Evolutionary conservation across 2,329 filamentous ascomycete species (phyloP).

Genomic region (Colletotrichum tropicale): DNA sequence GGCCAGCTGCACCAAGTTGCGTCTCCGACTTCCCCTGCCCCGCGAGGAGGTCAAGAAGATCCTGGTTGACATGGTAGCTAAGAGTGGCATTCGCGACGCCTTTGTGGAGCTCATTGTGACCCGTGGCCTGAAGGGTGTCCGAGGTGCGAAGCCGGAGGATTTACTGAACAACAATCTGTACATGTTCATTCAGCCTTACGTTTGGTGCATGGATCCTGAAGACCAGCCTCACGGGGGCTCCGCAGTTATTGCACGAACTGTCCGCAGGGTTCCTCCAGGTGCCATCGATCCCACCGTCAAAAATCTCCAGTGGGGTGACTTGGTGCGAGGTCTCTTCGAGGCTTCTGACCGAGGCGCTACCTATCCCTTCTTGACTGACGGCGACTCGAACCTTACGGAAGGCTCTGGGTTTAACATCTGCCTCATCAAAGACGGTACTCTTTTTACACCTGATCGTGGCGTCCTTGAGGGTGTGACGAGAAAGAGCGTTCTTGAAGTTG

Average conservation of each 20-base stretch:
- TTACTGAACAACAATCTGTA: conserved; percentile 47
- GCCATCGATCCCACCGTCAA: conserved; percentile 56
- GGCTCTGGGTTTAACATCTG: conserved; percentile 55
- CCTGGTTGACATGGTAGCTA: conserved; percentile 47
- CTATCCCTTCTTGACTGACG: conserved; percentile 56
- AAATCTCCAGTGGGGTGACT: conserved; percentile 56
- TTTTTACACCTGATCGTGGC: conserved; percentile 53
- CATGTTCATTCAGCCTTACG: conserved; percentile 52
- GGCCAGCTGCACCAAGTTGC: conserved; percentile 48
- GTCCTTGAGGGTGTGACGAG: conserved; percentile 53
- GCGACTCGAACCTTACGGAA: conserved; percentile 53
- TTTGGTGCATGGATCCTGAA: conserved; percentile 54
- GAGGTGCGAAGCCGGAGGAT: conserved; percentile 36
- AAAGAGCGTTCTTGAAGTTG: conserved; percentile 52
- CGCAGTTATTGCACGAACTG: conserved; percentile 49
- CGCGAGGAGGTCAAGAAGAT: conserved; percentile 41
- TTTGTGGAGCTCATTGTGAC: conserved; percentile 57
- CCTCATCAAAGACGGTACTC: conserved; percentile 45
- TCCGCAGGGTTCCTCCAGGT: conserved; percentile 47
- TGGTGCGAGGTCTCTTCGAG: conserved; percentile 49
- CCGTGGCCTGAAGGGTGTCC: conserved; percentile 46
- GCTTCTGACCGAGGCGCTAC: conserved; percentile 48
- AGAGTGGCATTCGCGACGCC: conserved; percentile 51
- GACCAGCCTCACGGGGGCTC: conserved; percentile 44
- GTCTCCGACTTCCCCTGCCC: conserved; percentile 45